phyloP scores from a whole-genome alignment of 2,329 filamentous ascomycete genomes.

The Apiospora marii region DNA sequence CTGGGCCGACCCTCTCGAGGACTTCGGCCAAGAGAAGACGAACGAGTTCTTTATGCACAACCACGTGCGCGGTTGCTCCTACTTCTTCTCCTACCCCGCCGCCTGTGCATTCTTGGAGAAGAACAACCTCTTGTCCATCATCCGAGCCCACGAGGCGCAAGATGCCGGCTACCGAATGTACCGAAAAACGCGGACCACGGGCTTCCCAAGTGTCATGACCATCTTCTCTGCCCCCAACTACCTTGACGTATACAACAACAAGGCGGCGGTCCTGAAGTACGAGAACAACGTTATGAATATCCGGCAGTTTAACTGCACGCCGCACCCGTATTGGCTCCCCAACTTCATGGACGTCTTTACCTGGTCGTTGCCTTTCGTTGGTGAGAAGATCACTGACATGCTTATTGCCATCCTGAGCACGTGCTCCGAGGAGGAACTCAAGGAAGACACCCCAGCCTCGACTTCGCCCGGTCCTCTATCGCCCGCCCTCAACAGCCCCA shows the following conservation, averaged over 20 bases:
- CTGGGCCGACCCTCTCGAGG: slow-evolving; percentile 97
- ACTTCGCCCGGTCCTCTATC: slow-evolving; percentile 75
- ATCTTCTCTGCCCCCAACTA: slow-evolving; percentile 99
- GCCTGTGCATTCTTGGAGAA: slow-evolving; percentile 98
- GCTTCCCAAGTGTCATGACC: slow-evolving; percentile 99
- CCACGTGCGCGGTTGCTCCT: slow-evolving; percentile 96
- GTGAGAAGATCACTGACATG: slow-evolving; percentile 99
- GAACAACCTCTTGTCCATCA: slow-evolving; percentile 97
- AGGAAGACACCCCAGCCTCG: slow-evolving; percentile 82
- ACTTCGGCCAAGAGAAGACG: slow-evolving; percentile 98
- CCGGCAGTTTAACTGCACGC: slow-evolving; percentile 98
- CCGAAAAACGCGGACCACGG: slow-evolving; percentile 95
- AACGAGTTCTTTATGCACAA: slow-evolving; percentile 98
- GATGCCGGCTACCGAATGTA: slow-evolving; percentile 99
- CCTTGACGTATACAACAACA: slow-evolving; percentile 99
- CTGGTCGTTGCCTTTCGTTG: slow-evolving; percentile 99
- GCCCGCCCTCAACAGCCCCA: slow-evolving; percentile 66
- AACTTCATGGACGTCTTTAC: slow-evolving; percentile 99
- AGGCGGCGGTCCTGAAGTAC: slow-evolving; percentile 97
- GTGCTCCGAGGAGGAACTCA: slow-evolving; percentile 98
- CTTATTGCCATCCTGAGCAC: slow-evolving; percentile 98
- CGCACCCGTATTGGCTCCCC: slow-evolving; percentile 98
- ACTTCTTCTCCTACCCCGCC: slow-evolving; percentile 98
- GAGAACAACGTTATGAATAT: slow-evolving; percentile 99
- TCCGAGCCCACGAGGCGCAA: slow-evolving; percentile 97